Base-by-base conservation (phyloP, 208 protist genomes). In the Leishmania major region DNA sequence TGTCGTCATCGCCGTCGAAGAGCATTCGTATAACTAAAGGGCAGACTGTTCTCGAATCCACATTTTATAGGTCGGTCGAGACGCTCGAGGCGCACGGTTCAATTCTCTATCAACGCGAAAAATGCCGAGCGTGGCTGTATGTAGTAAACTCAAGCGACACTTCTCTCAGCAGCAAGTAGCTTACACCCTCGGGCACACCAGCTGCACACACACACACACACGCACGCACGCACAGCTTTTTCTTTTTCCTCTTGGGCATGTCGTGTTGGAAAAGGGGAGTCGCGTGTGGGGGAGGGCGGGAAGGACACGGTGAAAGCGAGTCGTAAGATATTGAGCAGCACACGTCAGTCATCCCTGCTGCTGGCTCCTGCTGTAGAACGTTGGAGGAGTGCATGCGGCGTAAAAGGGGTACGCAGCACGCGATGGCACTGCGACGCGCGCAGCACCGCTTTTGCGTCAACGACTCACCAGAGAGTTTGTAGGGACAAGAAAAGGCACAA, bases 1-100 rank as follows among this genome's bases (percentile, higher is more conserved):
- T 43, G 13, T 71, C 78, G 55, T 93, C 88, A 69, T 92, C 87
- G 45, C 83, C 88, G 60, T 66, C 84, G 59, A 89, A 83, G 37
- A 87, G 66, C 83, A 89, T 87, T 71, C 40, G 66, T 45, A 71
- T 8, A 47, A 7, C 66, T 71, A 43, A 71, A 71, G 22, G 4
- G 37, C 17, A 71, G 40, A 43, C 19, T 11, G 1, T 28, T 19
- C 10, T 71, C 35, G 19, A 5, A 71, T 47, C 66, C 22, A 15
- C 66, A 10, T 71, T 45, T 71, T 71, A 71, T 71, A 10, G 19
- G 37, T 40, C 66, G 37, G 37, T 71, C 37, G 37, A 71, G 37
- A 45, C 25, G 64, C 64, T 40, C 35, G 13, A 35, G 64, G 31
- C 37, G 4, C 31, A 71, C 15, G 15, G 49, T 25, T 13, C 66